phyloP scores from a whole-genome alignment of 2,329 filamentous ascomycete species.

The Arthroderma sp. region DNA sequence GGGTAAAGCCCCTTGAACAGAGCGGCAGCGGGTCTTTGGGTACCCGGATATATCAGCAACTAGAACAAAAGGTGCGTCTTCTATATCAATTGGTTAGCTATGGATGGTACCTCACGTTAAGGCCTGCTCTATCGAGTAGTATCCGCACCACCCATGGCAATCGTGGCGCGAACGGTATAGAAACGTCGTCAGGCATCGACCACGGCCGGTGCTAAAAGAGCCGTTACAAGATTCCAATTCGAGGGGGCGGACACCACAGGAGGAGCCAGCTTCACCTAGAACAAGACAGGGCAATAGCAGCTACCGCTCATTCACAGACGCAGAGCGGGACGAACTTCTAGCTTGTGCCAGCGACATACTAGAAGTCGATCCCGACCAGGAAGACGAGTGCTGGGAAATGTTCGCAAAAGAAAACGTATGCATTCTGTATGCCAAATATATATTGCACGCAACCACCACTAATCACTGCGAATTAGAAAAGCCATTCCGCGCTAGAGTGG shows the following conservation, averaged over 20 bases:
- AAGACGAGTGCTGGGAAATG: slow-evolving; percentile 14
- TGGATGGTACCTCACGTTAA: neutral
- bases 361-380: slow-evolving; percentile 9
- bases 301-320: slow-evolving; percentile 10
- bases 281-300: neutral
- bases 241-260: too few species aligned
- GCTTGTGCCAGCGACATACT: slow-evolving; percentile 13
- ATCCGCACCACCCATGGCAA: slow-evolving; percentile 35
- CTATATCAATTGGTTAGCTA: neutral
- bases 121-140: slow-evolving; percentile 15
- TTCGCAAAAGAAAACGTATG: slow-evolving; percentile 13
- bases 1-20: slow-evolving; percentile 25
- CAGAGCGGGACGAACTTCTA: slow-evolving; percentile 15
- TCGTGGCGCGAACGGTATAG: slow-evolving; percentile 37
- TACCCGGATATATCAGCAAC: slow-evolving; percentile 33
- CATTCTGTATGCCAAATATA: neutral
- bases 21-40: slow-evolving; percentile 22
- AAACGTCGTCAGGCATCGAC: slow-evolving; percentile 24
- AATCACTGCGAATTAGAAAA: neutral
- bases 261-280: neutral
- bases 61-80: slow-evolving; percentile 25
- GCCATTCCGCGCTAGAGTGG: slow-evolving; percentile 8
- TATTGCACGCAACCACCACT: neutral
- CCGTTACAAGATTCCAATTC: too few species aligned
- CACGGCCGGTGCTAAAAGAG: slow-evolving; percentile 21